Base-by-base conservation (phyloP, 2,329 filamentous ascomycete genomes). In the Cladosporium sp. region DNA sequence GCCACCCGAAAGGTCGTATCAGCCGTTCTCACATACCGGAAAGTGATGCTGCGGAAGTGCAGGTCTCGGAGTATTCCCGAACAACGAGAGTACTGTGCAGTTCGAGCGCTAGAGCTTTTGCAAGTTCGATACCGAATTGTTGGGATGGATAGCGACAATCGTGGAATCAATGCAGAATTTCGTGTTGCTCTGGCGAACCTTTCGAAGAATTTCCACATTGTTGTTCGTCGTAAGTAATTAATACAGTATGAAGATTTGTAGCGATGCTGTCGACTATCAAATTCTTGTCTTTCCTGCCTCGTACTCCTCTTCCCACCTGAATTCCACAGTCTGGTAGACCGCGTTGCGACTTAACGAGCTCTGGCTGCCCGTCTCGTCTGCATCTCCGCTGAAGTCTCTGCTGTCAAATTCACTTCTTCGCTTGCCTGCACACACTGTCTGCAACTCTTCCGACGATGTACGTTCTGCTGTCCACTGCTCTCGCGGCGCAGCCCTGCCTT, bases 271-370 rank as follows among this genome's bases (percentile, higher is more conserved):
- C 39, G 43, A 26, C 39, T 43, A 46, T 56, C 39, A 26, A 34
- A 43, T 23, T 23, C 63, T 56, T n/a, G 64, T 26, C 32, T 28
- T 32, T 11, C 59, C 30, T 30, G 21, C 36, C 3, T 51, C 25
- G 30, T 66, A 66, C 58, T 67, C 65, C 26, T 67, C 65, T 48
- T 67, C 54, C 65, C 65, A 67, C 21, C 39, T 43, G 26, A 67
- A 67, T 23, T 67, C 65, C 21, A 58, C 54, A 32, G 64, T 67
- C 48, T 65, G 63, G 28, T 65, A 67, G 3, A 67, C 65, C n/a
- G 63, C 65, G 39, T 67, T 67, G 11, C 54, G 36, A 16, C 60
- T 46, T 56, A 67, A 49, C 32, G 39, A 54, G 51, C 65, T 67
- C 63, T 67, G 65, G 28, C 62, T 65, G 11, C 62, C 36, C 56